phyloP scores from a whole-genome alignment of 345 rosid genomes.

The Moricandia moricandioides region DNA sequence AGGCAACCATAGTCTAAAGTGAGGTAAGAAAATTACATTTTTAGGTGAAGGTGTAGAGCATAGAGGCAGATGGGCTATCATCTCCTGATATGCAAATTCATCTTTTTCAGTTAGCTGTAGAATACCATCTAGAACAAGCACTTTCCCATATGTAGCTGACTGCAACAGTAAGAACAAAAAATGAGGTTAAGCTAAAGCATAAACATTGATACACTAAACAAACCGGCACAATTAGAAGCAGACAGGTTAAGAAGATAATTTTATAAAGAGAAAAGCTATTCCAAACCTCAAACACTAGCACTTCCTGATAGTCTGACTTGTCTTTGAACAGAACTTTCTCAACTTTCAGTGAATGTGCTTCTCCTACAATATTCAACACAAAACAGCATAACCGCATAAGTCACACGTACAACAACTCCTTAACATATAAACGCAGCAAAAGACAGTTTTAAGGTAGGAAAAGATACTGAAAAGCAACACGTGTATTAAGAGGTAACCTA shows the following conservation, averaged over 20 bases:
- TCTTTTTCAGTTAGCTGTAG: conserved; percentile 95
- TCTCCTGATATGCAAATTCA: conserved; percentile 98
- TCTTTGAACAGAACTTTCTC: conserved; percentile 63
- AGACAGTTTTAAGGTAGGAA: not conserved
- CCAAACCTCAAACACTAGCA: conserved; percentile 84
- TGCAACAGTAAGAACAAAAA: conserved; percentile 40
- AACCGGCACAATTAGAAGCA: not conserved
- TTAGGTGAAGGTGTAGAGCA: conserved; percentile 85
- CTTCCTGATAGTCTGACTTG: conserved; percentile 87
- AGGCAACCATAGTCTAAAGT: not conserved
- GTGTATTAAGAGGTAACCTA: conserved; percentile 25
- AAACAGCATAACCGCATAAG: not conserved
- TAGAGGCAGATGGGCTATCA: conserved; percentile 95
- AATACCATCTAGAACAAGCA: conserved; percentile 96
- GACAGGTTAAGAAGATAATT: not conserved
- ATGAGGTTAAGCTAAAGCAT: not conserved
- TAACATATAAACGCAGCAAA: not conserved
- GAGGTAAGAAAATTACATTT: conserved; percentile 47
- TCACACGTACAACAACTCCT: conserved; percentile 14
- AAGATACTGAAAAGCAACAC: not conserved
- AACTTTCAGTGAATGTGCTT: conserved; percentile 90
- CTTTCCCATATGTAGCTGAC: conserved; percentile 88
- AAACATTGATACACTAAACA: not conserved
- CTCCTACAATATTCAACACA: conserved; percentile 57
- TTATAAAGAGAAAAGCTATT: not conserved